phyloP scores from a whole-genome alignment of 495 filamentous ascomycete genomes.

The Lepidopterella palustris region DNA sequence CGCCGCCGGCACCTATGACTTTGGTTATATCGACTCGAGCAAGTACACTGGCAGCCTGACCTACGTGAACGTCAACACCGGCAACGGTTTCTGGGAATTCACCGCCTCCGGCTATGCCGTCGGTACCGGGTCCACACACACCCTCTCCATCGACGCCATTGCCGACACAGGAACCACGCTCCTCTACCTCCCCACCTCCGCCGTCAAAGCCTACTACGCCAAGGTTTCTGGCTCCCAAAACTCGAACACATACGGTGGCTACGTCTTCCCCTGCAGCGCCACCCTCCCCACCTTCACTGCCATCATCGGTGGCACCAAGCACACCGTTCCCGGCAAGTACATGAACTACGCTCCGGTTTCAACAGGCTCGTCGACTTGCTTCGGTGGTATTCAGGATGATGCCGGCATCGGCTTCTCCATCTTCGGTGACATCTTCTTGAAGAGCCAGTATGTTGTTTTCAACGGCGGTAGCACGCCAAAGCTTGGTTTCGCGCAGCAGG shows the following conservation, averaged over 20 bases:
- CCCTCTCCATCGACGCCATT: slow-evolving; percentile 44
- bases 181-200: slow-evolving; percentile 49
- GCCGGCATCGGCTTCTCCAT: slow-evolving; percentile 60
- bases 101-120: slow-evolving; percentile 55
- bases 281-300: slow-evolving; percentile 58
- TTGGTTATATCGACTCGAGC: slow-evolving; percentile 60
- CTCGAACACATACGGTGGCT: slow-evolving; percentile 50
- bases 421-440: slow-evolving; percentile 72
- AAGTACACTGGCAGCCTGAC: slow-evolving; percentile 59
- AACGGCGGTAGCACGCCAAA: slow-evolving; percentile 40
- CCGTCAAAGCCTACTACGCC: slow-evolving; percentile 60
- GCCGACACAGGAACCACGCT: slow-evolving; percentile 69
- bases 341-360: slow-evolving; percentile 49
- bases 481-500: slow-evolving; percentile 53
- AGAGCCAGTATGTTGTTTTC: slow-evolving; percentile 71
- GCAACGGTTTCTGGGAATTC: slow-evolving; percentile 67
- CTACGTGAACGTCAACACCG: slow-evolving; percentile 53
- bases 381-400: slow-evolving; percentile 43
- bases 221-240: slow-evolving; percentile 48
- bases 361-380: slow-evolving; percentile 32
- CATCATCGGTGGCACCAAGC: slow-evolving; percentile 44
- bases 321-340: slow-evolving; percentile 50
- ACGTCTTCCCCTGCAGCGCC: slow-evolving; percentile 58
- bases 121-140: slow-evolving; percentile 41
- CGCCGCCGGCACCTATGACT: slow-evolving; percentile 62